phyloP scores from a whole-genome alignment of 352 stramenopile genomes.

The Pythium aquatile region DNA sequence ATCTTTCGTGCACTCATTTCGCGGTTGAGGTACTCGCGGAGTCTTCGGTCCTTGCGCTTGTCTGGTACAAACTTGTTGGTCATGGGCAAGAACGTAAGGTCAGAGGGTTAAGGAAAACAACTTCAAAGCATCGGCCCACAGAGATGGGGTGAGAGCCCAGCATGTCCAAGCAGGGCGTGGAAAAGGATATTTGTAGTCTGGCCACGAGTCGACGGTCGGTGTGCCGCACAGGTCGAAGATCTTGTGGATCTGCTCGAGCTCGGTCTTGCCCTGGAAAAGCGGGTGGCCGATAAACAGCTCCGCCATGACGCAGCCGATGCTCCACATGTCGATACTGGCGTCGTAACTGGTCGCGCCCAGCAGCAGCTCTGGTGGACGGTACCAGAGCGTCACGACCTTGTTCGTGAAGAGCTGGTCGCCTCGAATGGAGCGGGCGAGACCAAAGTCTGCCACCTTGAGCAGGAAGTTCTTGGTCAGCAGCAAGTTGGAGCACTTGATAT shows the following conservation, averaged over 20 bases:
- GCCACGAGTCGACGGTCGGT: constrained; percentile 77
- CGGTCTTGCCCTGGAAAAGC: constrained; percentile 86
- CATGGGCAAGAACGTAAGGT: constrained; percentile 55
- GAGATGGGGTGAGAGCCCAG: not conserved
- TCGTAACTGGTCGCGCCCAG: constrained; percentile 93
- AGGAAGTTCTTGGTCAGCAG: constrained; percentile 75
- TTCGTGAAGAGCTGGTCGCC: constrained; percentile 91
- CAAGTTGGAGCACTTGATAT: constrained; percentile 94
- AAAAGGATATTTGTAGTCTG: constrained; percentile 61
- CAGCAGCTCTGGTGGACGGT: constrained; percentile 92
- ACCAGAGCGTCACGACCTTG: constrained; percentile 97
- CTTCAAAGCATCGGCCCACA: not conserved
- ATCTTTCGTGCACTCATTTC: constrained; percentile 70
- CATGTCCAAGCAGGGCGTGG: constrained; percentile 1
- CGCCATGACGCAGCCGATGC: constrained; percentile 89
- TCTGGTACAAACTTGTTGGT: constrained; percentile 84
- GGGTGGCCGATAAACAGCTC: constrained; percentile 86
- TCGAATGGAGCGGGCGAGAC: constrained; percentile 78
- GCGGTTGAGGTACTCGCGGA: constrained; percentile 74
- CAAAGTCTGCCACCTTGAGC: constrained; percentile 87
- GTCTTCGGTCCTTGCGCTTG: constrained; percentile 59
- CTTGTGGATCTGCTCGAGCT: constrained; percentile 86
- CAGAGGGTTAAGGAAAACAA: constrained; percentile 15
- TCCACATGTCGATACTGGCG: constrained; percentile 94
- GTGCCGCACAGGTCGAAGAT: constrained; percentile 89